Conservation (phyloP, 768 basidiomycete species). For the Agrocybe pediades region DNA sequence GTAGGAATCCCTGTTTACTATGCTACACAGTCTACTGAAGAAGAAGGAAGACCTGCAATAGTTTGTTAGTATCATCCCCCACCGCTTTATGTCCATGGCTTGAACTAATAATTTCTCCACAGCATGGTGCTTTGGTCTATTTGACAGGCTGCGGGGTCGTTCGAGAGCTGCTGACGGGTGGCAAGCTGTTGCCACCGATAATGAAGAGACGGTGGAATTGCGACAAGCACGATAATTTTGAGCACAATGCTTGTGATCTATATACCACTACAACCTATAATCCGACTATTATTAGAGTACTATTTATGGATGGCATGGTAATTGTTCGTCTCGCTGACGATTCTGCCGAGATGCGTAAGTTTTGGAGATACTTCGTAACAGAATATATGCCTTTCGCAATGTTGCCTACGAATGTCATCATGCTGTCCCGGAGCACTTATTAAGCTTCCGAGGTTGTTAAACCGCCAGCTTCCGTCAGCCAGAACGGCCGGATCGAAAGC, state of each 20-base stretch:
- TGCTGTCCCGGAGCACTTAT: neutral
- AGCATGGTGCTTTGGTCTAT: slow-evolving; percentile 26
- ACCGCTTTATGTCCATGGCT: neutral
- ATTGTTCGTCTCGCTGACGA: neutral
- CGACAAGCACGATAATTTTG: slow-evolving; percentile 33
- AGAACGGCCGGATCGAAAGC: neutral
- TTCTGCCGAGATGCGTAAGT: neutral
- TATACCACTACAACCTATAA: neutral
- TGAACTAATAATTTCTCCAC: slow-evolving; percentile 12
- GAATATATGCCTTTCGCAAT: neutral
- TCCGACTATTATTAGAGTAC: neutral
- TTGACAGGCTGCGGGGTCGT: slow-evolving; percentile 52
- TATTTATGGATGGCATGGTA: neutral
- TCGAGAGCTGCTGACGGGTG: slow-evolving; percentile 63
- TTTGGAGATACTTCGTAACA: neutral
- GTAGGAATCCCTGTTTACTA: slow-evolving; percentile 85
- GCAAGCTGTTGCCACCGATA: slow-evolving; percentile 76
- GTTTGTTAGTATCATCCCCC: slow-evolving; percentile 36
- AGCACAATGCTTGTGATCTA: neutral
- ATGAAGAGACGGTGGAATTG: slow-evolving; percentile 75
- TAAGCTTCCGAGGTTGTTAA: slow-evolving; percentile 1
- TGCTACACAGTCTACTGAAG: slow-evolving; percentile 57
- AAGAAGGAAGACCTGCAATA: slow-evolving; percentile 39
- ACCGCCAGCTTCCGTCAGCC: neutral
- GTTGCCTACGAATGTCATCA: neutral